Percentiles rank a stretch among this genome's conserved stretches.
phyloP scores from a whole-genome alignment of 106 monocot genomes.

The Dactylorhiza incarnata region DNA sequence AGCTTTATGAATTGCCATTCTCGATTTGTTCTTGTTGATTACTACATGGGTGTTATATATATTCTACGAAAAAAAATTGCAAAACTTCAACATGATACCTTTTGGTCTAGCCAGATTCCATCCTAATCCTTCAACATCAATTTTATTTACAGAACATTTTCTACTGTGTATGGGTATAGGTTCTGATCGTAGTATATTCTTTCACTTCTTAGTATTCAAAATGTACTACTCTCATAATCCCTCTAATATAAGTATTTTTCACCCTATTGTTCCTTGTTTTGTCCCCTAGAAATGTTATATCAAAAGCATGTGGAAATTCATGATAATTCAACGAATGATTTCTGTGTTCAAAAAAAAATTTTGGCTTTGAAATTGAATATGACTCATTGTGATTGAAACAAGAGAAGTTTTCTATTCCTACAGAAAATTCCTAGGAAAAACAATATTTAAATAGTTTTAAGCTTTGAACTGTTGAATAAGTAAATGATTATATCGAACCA shows the following conservation, averaged over 20 bases:
- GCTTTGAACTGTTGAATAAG: background rate
- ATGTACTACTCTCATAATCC: background rate
- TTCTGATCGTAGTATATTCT: background rate
- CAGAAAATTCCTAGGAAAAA: background rate
- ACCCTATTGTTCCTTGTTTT: background rate
- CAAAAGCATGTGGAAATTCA: background rate
- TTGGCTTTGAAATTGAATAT: background rate
- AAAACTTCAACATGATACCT: background rate
- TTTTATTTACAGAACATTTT: background rate
- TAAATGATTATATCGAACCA: too few relatives aligned
- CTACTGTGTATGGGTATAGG: background rate
- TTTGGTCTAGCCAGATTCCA: background rate
- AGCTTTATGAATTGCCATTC: background rate
- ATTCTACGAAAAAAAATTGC: background rate
- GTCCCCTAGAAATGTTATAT: background rate
- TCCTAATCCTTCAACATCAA: background rate
- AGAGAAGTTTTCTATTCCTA: background rate
- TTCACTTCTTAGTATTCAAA: too few relatives aligned
- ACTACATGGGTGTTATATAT: background rate
- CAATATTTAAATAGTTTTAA: background rate
- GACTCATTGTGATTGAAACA: background rate
- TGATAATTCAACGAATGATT: background rate
- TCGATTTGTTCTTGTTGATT: background rate
- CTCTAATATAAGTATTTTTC: background rate
- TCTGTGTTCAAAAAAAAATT: too few relatives aligned